Conservation (phyloP, 352 stramenopile species). For the Phytopythium cucurbitacearum region DNA sequence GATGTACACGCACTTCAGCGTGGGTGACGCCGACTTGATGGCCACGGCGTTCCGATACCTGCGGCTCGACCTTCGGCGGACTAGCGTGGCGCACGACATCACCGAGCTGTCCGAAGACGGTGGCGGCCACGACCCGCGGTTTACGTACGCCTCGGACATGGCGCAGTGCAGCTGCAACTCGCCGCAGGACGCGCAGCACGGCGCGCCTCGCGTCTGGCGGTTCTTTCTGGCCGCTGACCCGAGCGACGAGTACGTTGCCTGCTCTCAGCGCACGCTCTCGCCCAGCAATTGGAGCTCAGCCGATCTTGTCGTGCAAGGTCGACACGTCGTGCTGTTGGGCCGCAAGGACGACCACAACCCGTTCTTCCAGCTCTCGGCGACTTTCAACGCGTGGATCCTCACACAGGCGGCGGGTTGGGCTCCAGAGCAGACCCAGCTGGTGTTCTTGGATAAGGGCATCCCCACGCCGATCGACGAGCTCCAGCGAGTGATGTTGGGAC, state of each 20-base stretch:
- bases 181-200: conserved; percentile 5
- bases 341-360: conserved; percentile 50
- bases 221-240: neutral
- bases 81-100: conserved; percentile 18
- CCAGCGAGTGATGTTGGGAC: conserved; percentile 31
- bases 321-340: conserved; percentile 25
- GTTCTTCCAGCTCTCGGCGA: conserved; percentile 45
- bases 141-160: conserved; percentile 19
- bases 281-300: conserved; percentile 6
- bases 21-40: conserved; percentile 10
- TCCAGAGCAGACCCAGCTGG: conserved; percentile 24
- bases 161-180: conserved; percentile 26
- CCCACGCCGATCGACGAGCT: conserved; percentile 37
- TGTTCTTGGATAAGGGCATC: conserved; percentile 42
- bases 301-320: neutral
- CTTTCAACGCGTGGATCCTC: conserved; percentile 38
- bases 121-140: conserved; percentile 22
- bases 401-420: conserved; percentile 25
- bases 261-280: conserved; percentile 1
- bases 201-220: conserved; percentile 4
- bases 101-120: conserved; percentile 21
- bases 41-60: conserved; percentile 19
- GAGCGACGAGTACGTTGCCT: conserved; percentile 5
- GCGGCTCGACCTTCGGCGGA: conserved; percentile 12
- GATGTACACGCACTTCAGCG: conserved; percentile 15